phyloP scores from a whole-genome alignment of 345 rosid genomes.

The Rhodomyrtus tomentosa region DNA sequence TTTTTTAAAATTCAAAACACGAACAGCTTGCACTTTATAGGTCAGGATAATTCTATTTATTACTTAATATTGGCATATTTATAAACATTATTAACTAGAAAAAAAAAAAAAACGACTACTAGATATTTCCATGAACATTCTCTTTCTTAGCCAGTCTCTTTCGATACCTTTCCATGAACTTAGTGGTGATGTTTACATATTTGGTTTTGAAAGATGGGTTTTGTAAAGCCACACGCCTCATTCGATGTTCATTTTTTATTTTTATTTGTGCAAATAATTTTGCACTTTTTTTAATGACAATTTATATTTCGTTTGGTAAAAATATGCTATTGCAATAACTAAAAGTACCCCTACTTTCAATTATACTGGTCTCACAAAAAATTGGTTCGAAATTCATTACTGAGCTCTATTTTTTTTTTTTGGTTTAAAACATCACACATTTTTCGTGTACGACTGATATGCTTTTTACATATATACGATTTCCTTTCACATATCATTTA shows the following conservation, averaged over 20 bases:
- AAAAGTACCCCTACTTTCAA: not conserved
- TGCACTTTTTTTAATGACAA: no score
- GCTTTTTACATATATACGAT: not conserved
- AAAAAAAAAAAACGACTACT: no score
- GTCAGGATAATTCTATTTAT: not conserved
- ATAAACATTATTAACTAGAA: not conserved
- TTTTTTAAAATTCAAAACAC: not conserved
- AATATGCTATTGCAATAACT: no score
- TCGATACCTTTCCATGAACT: no score
- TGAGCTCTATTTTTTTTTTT: not conserved
- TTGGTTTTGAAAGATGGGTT: not conserved
- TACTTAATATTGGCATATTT: not conserved
- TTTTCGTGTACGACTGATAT: not conserved
- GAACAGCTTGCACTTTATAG: not conserved
- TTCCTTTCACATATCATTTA: not conserved
- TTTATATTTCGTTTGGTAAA: no score
- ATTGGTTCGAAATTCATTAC: not conserved
- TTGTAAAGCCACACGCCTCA: not conserved
- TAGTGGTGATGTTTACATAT: no score
- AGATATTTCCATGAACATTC: no score
- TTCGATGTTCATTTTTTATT: not conserved
- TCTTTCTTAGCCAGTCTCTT: no score
- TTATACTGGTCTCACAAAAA: not conserved
- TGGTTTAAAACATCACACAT: fast-evolving
- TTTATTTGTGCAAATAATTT: not conserved